A percentile compares a stretch with the other conserved stretches of the same genome.
These are phyloP conservation scores for Metarhizium brunneum DNA, from an alignment of 2,329 filamentous ascomycete species.

Conservation along the genomic window DNA sequence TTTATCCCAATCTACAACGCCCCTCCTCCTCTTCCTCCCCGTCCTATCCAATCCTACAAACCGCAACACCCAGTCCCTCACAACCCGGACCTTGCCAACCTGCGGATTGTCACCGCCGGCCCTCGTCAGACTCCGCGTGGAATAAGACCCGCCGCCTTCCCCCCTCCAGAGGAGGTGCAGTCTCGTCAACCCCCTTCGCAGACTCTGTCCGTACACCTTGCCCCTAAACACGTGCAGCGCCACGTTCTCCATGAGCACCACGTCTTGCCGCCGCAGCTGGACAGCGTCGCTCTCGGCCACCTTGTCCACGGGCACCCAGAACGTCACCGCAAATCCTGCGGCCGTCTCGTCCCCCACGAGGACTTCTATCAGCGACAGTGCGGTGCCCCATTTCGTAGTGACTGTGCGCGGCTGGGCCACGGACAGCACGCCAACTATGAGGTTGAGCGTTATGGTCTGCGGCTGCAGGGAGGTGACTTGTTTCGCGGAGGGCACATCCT, in stretches of 20 bases:
- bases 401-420: conserved; percentile 59
- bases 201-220: conserved; percentile 75
- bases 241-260: conserved; percentile 72
- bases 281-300: conserved; percentile 22
- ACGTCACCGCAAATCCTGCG: conserved; percentile 71
- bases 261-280: conserved; percentile 58
- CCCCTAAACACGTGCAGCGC: conserved; percentile 66
- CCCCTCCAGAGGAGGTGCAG: conserved; percentile 55
- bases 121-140: conserved; percentile 34
- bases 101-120: conserved; percentile 33
- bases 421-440: conserved; percentile 73
- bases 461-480: conserved; percentile 61
- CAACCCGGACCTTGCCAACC: conserved; percentile 52
- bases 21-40: conserved; percentile 7
- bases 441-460: conserved; percentile 71
- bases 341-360: conserved; percentile 79
- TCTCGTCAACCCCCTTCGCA: conserved; percentile 61
- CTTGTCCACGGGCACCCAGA: conserved; percentile 58
- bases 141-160: conserved; percentile 47
- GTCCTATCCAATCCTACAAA: conserved; percentile 47
- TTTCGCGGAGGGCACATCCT: conserved; percentile 57
- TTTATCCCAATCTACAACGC: conserved; percentile 22
- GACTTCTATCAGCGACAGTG: conserved; percentile 62
- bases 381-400: conserved; percentile 52
- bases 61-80: conserved; percentile 64